phyloP scores from a whole-genome alignment of 345 rosid genomes.

The Garcia nutans region DNA sequence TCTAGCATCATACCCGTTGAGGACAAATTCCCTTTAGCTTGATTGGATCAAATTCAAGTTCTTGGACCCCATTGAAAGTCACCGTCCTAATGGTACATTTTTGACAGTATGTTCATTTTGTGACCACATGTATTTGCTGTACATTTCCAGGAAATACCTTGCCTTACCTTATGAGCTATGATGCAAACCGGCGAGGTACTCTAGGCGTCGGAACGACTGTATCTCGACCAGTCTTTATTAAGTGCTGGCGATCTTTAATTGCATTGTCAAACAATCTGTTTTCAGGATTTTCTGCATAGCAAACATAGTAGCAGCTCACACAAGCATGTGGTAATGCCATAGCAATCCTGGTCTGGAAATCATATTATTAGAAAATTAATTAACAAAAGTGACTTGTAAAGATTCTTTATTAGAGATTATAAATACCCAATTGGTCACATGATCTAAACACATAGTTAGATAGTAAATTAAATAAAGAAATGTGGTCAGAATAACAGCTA shows the following conservation, averaged over 20 bases:
- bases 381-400: slow-evolving; percentile 14
- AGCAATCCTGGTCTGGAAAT: slow-evolving; percentile 79
- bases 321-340: slow-evolving; percentile 98
- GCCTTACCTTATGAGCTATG: slow-evolving; percentile 11
- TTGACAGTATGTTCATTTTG: neutral
- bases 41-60: neutral
- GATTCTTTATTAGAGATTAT: neutral
- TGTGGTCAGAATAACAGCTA: neutral
- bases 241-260: slow-evolving; percentile 50
- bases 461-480: slow-evolving; percentile 5
- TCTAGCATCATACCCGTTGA: slow-evolving; percentile 5
- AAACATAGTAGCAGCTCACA: slow-evolving; percentile 87
- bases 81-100: slow-evolving; percentile 13
- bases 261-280: slow-evolving; percentile 65
- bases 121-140: slow-evolving; percentile 5
- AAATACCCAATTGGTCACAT: slow-evolving; percentile 20
- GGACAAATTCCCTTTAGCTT: slow-evolving; percentile 4
- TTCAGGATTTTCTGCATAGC: slow-evolving; percentile 85
- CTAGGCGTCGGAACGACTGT: slow-evolving; percentile 63
- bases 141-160: neutral
- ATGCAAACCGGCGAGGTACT: slow-evolving; percentile 43
- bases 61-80: slow-evolving; percentile 8
- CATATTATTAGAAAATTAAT: slow-evolving; percentile 7
- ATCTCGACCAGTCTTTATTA: slow-evolving; percentile 54
- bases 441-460: neutral